These are phyloP conservation scores for Nectriaceae sp. DNA, from an alignment of 2,329 filamentous ascomycete species.

Conservation along the genomic window DNA sequence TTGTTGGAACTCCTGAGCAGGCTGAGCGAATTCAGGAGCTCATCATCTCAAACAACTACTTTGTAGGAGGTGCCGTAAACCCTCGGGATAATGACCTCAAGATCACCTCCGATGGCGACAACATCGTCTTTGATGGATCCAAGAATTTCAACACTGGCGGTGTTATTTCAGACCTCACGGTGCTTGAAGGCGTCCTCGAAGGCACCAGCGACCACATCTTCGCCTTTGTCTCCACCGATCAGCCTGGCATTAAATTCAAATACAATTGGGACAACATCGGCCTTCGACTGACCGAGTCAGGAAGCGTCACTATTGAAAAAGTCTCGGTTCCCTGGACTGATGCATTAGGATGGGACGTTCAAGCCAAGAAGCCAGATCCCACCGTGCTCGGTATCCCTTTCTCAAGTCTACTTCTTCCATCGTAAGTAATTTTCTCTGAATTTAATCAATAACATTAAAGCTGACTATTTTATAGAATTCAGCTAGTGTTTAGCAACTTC, in stretches of 20 bases:
- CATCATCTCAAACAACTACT: slow-evolving; percentile 65
- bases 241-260: slow-evolving; percentile 57
- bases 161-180: slow-evolving; percentile 65
- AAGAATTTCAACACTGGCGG: slow-evolving; percentile 71
- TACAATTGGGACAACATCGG: slow-evolving; percentile 69
- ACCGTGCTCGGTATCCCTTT: slow-evolving; percentile 55
- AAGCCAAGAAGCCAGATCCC: slow-evolving; percentile 51
- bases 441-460: not conserved
- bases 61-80: slow-evolving; percentile 67
- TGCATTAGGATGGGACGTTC: slow-evolving; percentile 60
- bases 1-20: slow-evolving; percentile 63
- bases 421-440: slow-evolving; percentile 35
- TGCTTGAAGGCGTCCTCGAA: slow-evolving; percentile 63
- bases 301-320: slow-evolving; percentile 60
- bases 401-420: slow-evolving; percentile 59
- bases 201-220: slow-evolving; percentile 64
- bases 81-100: slow-evolving; percentile 63
- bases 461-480: slow-evolving; percentile 53
- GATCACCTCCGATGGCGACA: slow-evolving; percentile 55
- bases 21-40: slow-evolving; percentile 56
- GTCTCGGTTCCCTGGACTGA: slow-evolving; percentile 60
- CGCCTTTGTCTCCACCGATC: slow-evolving; percentile 58
- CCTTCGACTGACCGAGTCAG: slow-evolving; percentile 64
- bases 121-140: slow-evolving; percentile 60
- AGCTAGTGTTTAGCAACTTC: slow-evolving; percentile 67